phyloP scores from a whole-genome alignment of 371 early-diverging fungal species.

The Mucor indicus region DNA sequence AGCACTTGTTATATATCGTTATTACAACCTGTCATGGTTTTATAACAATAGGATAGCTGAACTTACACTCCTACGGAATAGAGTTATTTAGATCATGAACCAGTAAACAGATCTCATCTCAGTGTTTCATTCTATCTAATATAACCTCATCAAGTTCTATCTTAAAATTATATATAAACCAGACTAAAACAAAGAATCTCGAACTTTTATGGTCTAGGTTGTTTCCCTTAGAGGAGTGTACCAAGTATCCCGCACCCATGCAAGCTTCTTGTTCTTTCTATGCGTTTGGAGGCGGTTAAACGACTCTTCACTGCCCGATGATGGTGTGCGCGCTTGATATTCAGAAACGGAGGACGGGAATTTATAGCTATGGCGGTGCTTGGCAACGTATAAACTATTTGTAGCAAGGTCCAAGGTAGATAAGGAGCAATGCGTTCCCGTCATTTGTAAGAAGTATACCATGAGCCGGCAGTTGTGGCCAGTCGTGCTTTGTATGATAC shows the following conservation, averaged over 20 bases:
- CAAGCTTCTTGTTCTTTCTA: slow-evolving; percentile 16
- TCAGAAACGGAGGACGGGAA: slow-evolving; percentile 11
- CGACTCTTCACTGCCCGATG: slow-evolving; percentile 13
- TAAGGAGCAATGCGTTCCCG: slow-evolving; percentile 16
- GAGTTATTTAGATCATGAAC: no score
- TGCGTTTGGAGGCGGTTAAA: slow-evolving; percentile 10
- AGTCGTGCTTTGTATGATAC: slow-evolving; percentile 8
- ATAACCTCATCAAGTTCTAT: no score
- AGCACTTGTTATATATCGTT: no score
- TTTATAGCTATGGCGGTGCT: slow-evolving; percentile 15
- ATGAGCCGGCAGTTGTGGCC: slow-evolving; percentile 5
- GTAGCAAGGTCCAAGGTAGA: slow-evolving; percentile 17
- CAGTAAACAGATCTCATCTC: no score
- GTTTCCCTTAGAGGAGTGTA: slow-evolving; percentile 9
- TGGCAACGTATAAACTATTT: slow-evolving; percentile 18
- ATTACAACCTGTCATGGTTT: no score
- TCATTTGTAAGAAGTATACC: slow-evolving; percentile 14
- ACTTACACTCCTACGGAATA: no score
- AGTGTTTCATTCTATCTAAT: no score
- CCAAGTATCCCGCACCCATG: slow-evolving; percentile 18
- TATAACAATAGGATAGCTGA: no score
- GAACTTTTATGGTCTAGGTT: no score
- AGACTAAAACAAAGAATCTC: no score
- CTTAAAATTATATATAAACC: no score
- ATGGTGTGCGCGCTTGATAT: slow-evolving; percentile 12